Base-by-base conservation (phyloP, 352 stramenopile species). In the Globisporangium sylvaticum region DNA sequence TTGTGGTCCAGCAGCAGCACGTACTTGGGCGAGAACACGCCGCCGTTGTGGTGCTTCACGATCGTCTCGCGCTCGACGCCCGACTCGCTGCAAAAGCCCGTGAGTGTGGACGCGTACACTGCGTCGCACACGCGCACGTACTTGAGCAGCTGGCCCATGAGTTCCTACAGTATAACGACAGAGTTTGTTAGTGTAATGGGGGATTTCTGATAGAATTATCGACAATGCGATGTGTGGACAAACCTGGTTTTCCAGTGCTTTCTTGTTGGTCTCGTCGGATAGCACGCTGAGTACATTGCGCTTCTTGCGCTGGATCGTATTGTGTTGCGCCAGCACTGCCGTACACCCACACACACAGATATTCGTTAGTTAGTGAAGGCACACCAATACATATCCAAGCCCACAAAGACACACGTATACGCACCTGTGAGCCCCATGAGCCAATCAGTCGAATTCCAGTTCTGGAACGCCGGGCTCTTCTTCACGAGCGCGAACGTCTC, bases 21-120 rank as follows among this genome's bases (percentile, higher is more conserved):
- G 64, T 81, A 93, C 64, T 88, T 92, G 10, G 87, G 87, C n/a
- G 86, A 89, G 46, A 95, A 78, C 1, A 92, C 77, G n/a, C 87
- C 83, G 39, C 85, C 87, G 20, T 75, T 63, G 52, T 90, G 80
- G 20, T 78, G 76, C 15, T 72, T 67, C 20, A 93, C 68, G 25
- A 94, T 72, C 25, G 63, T 70, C 4, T 82, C 75, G 24, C 62
- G 57, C 1, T 64, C n/a, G 1, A 92, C 57, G 9, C 63, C 54
- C 10, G 85, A 77, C 37, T 95, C 79, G 3, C 72, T 15, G 65
- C 84, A 89, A 50, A 93, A 95, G 6, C 59, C 62, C 6, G 69
- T 65, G 37, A 78, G 55, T 0, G 79, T 85, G 10, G 75, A 81
- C 58, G 85, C 85, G 66, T 94, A 95, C 52, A 89, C 76, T 24